Base-by-base conservation (phyloP, 2,329 filamentous ascomycete genomes). In the Purpureocillium takamizusanense region DNA sequence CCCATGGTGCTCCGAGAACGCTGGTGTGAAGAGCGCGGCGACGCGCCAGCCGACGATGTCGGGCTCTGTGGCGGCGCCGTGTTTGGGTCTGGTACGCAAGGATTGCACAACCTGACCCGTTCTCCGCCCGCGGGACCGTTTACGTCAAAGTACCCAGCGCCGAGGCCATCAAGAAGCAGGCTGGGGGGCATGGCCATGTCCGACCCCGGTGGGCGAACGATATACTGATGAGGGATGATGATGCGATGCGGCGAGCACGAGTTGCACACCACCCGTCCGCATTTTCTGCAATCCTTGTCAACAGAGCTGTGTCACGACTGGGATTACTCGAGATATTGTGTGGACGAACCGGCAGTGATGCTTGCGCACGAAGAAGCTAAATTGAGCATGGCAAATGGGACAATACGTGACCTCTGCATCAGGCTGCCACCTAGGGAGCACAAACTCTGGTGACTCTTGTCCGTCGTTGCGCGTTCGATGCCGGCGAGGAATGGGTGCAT, bases 201-300 rank as follows among this genome's bases (percentile, higher is more conserved):
- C 29, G 58, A 44, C 40, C 57, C 69, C 1, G 84, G 83, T 3
- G 86, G 84, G 35, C 83, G 82, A 18, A 95, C 88, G 47, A 97
- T 95, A 57, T 86, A 97, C 55, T 92, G 86, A 47, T 89, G 77
- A 1, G 90, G 90, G 46, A 97, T 95, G 4, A 86, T 94, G 55
- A 97, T 97, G 44, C 88, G 78, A 60, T 97, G 90, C 4, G 90
- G 90, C 3, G 90, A 95, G 64, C 90, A 97, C 15, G 78, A 72
- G 41, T 81, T 80, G 61, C 90, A 97, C 17, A 97, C 90, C 8
- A 97, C 89, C 44, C 88, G 73, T 33, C 90, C 90, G 56, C 90
- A 97, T 74, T 95, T 95, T 49, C 81, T 84, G 35, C 15, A 3
- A 4, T 15, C 12, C n/a, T 12, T 7, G 33, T 54, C 33, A 52